Evolutionary conservation across 495 filamentous ascomycete species (phyloP).

Genomic region (Penicillium psychrofluorescens): DNA sequence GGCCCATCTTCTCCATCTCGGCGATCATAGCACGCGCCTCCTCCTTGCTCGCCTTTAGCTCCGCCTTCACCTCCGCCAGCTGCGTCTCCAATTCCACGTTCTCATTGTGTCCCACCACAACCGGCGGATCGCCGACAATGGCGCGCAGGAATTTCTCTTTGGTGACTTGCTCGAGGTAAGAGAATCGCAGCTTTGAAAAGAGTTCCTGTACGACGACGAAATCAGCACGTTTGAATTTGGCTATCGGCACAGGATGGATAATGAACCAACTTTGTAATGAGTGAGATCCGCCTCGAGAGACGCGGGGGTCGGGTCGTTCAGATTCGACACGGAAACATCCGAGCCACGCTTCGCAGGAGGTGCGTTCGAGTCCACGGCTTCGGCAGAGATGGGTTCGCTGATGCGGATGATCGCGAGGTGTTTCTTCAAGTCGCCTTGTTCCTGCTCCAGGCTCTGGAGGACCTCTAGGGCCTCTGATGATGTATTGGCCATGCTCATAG

Average conservation of each 20-base stretch:
- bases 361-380: slow-evolving; percentile 19
- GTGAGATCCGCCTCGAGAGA: slow-evolving; percentile 76
- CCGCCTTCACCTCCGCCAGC: slow-evolving; percentile 64
- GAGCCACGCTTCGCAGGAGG: slow-evolving; percentile 52
- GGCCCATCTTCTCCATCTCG: slow-evolving; percentile 62
- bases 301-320: slow-evolving; percentile 64
- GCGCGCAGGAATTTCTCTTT: slow-evolving; percentile 93
- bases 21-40: slow-evolving; percentile 67
- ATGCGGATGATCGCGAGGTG: slow-evolving; percentile 65
- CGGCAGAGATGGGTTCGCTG: slow-evolving; percentile 61
- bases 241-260: too few species aligned
- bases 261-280: slow-evolving; percentile 61
- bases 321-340: slow-evolving; percentile 53
- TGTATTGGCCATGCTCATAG: slow-evolving; percentile 17
- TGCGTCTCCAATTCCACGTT: slow-evolving; percentile 72
- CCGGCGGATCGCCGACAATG: slow-evolving; percentile 83
- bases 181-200: slow-evolving; percentile 93
- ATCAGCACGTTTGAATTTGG: neutral
- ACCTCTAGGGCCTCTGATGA: slow-evolving; percentile 26
- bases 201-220: slow-evolving; percentile 52
- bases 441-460: slow-evolving; percentile 34
- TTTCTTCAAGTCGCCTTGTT: slow-evolving; percentile 41
- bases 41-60: slow-evolving; percentile 68
- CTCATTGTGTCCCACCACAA: slow-evolving; percentile 73
- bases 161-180: slow-evolving; percentile 72